Base-by-base conservation (phyloP, 2,329 filamentous ascomycete genomes). In the Diaporthe amygdali region DNA sequence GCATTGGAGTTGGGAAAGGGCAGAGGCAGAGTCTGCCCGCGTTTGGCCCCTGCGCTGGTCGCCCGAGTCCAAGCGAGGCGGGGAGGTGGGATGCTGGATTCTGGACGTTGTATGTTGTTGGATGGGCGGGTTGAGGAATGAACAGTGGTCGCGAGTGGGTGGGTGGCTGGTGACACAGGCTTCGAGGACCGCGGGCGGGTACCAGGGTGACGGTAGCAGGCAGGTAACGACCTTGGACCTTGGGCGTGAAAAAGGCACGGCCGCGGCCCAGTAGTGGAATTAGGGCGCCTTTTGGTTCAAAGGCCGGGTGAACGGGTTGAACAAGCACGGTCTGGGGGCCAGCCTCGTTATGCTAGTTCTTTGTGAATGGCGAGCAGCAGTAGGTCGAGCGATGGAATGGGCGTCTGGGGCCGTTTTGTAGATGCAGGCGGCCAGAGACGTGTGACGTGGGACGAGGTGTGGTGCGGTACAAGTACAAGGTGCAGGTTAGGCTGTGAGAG, bases 401-500 rank as follows among this genome's bases (percentile, higher is more conserved):
- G 51, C 39, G 61, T 30, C 59, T 51, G 66, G 47, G 59, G 63
- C 61, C 46, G 69, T 70, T 59, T 67, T 55, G 68, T 70, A 70
- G 69, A 61, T 67, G 69, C 69, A 59, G 61, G 52, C 20, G 41
- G 32, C 59, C 67, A 32, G 10, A 46, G 44, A 41, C 54, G 55
- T 44, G 67, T 69, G 55, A 63, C 55, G 67, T 64, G 51, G 27
- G 66, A 30, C 27, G 39, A 30, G 41, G 52, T 67, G 64, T 32
- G 66, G 66, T 32, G 34, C 32, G 66, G 67, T 69, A 30, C 32
- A 41, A n/a, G 47, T 70, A 30, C 59, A 32, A n/a, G 41, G 47
- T 49, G 41, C 41, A 64, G 44, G 27, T 30, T 30, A 34, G 61
- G 44, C 44, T 39, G 61, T 39, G 61, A 41, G 46, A 15, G 63